Evolutionary conservation across 2,329 filamentous ascomycete genomes (phyloP).

Genomic region (Diplodia corticola): DNA sequence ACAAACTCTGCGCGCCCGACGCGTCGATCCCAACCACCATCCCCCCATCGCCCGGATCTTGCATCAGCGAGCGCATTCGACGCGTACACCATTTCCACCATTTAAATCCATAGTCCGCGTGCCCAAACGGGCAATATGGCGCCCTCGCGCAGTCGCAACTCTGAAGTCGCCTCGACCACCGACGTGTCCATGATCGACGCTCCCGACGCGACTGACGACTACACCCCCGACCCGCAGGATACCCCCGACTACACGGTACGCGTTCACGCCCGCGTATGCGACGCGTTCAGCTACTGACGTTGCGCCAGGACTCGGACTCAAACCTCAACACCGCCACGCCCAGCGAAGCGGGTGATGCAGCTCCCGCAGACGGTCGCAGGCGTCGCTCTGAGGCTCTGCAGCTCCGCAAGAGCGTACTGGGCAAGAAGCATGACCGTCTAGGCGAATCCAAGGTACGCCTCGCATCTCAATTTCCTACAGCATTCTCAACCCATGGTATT

Average conservation of each 20-base stretch:
- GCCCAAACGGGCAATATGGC: conserved; percentile 39
- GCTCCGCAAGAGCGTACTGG: conserved; percentile 86
- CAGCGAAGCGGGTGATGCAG: conserved; percentile 76
- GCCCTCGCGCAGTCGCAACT: conserved; percentile 38
- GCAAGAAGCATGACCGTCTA: conserved; percentile 89
- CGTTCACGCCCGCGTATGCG: neutral
- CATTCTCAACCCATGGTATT: neutral
- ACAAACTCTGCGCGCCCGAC: conserved; percentile 22
- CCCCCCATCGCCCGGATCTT: neutral
- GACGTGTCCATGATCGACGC: conserved; percentile 44
- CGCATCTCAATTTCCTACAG: neutral
- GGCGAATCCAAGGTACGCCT: conserved; percentile 82
- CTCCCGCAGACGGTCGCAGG: conserved; percentile 72
- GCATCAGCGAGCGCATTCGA: conserved; percentile 8
- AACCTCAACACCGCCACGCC: conserved; percentile 72
- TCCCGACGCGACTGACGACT: conserved; percentile 35
- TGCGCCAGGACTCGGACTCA: conserved; percentile 62
- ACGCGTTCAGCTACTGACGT: conserved; percentile 11
- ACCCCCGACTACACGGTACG: conserved; percentile 63
- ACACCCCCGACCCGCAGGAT: conserved; percentile 52
- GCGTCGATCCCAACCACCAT: conserved; percentile 22
- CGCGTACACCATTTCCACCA: conserved; percentile 8
- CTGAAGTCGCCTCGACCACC: conserved; percentile 35
- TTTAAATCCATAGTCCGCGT: conserved; percentile 19
- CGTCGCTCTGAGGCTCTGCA: conserved; percentile 84